Evolutionary conservation across 2,329 filamentous ascomycete species (phyloP).

Genomic region (Aspergillus terreus): DNA sequence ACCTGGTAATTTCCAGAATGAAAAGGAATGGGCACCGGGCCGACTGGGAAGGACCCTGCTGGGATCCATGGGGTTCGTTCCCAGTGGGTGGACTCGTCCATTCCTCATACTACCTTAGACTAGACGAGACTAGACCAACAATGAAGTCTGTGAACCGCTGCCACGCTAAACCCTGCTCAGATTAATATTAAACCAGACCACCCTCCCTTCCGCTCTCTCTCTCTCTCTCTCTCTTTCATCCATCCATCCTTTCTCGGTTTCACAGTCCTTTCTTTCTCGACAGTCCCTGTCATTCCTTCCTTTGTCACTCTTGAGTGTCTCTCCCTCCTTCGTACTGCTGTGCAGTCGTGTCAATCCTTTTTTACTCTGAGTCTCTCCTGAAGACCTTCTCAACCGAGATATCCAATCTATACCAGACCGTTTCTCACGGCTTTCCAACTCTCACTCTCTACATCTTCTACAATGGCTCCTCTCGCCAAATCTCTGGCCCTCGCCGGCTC

Average conservation of each 20-base stretch:
- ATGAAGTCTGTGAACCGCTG: too few relatives aligned
- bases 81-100: too few relatives aligned
- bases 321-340: constrained; percentile 17
- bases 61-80: too few relatives aligned
- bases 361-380: background rate
- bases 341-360: constrained; percentile 14
- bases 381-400: background rate
- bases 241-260: background rate
- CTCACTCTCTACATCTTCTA: constrained; percentile 3
- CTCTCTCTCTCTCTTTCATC: constrained; percentile 3
- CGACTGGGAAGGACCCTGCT: too few relatives aligned
- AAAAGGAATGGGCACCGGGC: too few relatives aligned
- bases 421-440: background rate
- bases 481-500: constrained; percentile 33
- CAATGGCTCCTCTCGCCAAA: constrained; percentile 38
- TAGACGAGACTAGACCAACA: too few relatives aligned
- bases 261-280: constrained; percentile 4
- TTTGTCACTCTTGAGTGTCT: constrained; percentile 6
- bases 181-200: background rate
- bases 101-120: too few relatives aligned
- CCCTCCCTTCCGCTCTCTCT: constrained; percentile 1
- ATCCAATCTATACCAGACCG: too few relatives aligned
- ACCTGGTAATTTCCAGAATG: background rate
- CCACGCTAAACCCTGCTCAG: too few relatives aligned
- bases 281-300: constrained; percentile 17